phyloP scores from a whole-genome alignment of 176 grass and related monocot species.

The Carex myosuroides region DNA sequence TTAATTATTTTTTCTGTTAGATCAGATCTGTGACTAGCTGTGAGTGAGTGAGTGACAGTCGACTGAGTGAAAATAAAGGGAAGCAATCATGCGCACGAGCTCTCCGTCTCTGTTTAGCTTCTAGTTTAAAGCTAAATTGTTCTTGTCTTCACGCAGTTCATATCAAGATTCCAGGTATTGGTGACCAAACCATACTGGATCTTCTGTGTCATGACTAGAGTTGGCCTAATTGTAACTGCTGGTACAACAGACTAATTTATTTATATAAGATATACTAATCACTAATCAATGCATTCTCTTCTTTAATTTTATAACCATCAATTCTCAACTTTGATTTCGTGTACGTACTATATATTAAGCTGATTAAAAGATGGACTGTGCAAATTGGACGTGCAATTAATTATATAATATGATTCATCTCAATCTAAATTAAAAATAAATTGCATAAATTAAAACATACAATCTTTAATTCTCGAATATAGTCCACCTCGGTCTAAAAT shows the following conservation, averaged over 20 bases:
- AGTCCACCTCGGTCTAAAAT: background rate
- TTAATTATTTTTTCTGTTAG: background rate
- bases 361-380: background rate
- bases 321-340: no score
- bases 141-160: background rate
- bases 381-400: background rate
- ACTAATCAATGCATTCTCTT: no score
- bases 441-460: background rate
- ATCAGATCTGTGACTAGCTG: background rate
- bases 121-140: background rate
- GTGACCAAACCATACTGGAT: background rate
- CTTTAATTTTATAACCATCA: background rate
- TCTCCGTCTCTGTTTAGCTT: background rate
- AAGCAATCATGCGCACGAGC: background rate
- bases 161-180: background rate
- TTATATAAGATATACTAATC: no score
- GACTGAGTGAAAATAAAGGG: background rate
- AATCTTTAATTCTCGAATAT: background rate
- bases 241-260: background rate
- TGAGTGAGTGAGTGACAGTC: background rate
- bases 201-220: background rate
- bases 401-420: background rate
- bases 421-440: background rate
- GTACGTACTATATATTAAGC: background rate
- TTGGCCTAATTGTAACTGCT: background rate